A percentile compares a stretch with the other conserved stretches of the same genome.
phyloP scores from a whole-genome alignment of 1,284 basidiomycete species.

The Malassezia sympodialis region DNA sequence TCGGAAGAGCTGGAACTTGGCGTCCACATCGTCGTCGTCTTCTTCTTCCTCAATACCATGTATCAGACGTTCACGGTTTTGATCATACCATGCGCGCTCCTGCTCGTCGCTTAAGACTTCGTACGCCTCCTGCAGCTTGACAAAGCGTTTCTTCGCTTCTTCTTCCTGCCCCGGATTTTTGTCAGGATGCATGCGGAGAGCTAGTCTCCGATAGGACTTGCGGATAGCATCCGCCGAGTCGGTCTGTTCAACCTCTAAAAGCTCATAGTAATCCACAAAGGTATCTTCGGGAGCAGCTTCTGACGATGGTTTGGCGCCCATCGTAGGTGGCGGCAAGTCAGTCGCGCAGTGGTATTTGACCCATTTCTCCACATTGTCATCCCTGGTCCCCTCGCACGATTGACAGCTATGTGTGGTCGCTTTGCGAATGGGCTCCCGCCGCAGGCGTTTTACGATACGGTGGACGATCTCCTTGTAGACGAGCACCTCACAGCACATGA shows the following conservation, averaged over 20 bases:
- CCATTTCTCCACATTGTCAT: not conserved
- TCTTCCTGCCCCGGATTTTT: constrained; percentile 58
- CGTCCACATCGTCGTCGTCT: constrained; percentile 30
- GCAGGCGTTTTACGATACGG: constrained; percentile 22
- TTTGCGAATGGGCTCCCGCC: constrained; percentile 29
- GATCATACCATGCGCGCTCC: constrained; percentile 95
- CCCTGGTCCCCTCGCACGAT: not conserved
- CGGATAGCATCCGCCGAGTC: constrained; percentile 42
- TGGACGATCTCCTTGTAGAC: not conserved
- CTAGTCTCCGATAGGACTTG: constrained; percentile 45
- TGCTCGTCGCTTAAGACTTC: constrained; percentile 56
- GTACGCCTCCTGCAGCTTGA: constrained; percentile 82
- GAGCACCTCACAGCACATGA: constrained; percentile 6
- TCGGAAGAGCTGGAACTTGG: constrained; percentile 65
- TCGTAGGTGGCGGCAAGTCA: not conserved
- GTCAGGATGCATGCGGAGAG: constrained; percentile 50
- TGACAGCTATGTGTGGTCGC: constrained; percentile 26
- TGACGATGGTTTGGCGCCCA: constrained; percentile 17
- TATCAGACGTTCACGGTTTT: constrained; percentile 66
- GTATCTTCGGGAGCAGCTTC: constrained; percentile 21
- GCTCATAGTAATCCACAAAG: constrained; percentile 41
- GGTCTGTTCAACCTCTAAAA: constrained; percentile 36
- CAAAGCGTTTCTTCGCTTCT: constrained; percentile 76
- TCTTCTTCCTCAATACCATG: constrained; percentile 30
- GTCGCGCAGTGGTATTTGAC: not conserved